A percentile compares a stretch with the other conserved stretches of the same genome.
Conservation (phyloP, 2,329 filamentous ascomycete species). For the Microdochium trichocladiopsis region DNA sequence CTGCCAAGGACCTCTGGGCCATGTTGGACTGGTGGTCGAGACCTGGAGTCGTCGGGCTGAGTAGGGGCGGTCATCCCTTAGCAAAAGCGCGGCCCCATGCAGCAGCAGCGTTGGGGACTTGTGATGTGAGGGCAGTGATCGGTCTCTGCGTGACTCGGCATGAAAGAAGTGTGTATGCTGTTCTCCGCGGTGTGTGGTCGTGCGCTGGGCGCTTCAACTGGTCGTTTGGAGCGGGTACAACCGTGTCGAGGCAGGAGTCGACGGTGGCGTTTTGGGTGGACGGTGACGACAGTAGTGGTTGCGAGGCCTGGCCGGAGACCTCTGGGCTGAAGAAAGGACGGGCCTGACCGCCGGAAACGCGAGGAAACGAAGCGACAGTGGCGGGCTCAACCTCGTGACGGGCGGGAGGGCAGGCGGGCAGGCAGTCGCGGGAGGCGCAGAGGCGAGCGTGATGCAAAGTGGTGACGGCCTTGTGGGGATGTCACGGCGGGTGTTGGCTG, state of each 20-base stretch:
- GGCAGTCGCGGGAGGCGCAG: neutral
- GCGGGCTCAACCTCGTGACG: neutral
- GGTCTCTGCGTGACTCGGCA: neutral
- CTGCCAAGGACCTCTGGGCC: neutral
- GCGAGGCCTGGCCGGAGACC: too few species aligned
- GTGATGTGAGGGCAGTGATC: neutral
- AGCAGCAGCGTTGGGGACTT: conserved; percentile 10
- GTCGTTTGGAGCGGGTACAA: too few species aligned
- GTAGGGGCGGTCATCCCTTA: conserved; percentile 23
- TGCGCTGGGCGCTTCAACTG: neutral
- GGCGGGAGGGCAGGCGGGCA: neutral
- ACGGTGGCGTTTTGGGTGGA: too few species aligned
- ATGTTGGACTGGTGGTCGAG: conserved; percentile 3
- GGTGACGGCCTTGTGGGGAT: neutral
- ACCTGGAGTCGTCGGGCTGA: conserved; percentile 11
- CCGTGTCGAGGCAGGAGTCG: too few species aligned
- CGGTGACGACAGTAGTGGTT: too few species aligned
- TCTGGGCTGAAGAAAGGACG: too few species aligned
- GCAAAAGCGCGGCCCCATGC: conserved; percentile 17
- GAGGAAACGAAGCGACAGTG: neutral
- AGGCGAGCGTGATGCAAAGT: neutral
- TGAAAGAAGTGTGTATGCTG: neutral
- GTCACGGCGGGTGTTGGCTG: too few species aligned
- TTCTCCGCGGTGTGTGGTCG: neutral
- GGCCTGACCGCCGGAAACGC: neutral